Base-by-base conservation (phyloP, 139 green algal species). In the Volvox reticuliferus region DNA sequence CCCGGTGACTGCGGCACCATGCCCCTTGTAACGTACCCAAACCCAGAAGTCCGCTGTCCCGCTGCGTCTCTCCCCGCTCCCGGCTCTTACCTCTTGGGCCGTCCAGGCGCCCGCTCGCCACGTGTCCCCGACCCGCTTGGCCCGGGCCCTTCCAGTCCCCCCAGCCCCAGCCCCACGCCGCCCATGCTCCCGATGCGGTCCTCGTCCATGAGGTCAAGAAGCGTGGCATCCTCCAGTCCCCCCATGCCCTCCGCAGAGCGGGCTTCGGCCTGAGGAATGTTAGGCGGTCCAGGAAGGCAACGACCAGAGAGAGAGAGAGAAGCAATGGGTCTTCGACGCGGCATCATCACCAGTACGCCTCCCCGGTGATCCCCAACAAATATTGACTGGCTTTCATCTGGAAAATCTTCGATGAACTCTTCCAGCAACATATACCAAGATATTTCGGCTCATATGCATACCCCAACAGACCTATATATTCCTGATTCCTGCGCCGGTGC, bases 61-160 rank as follows among this genome's bases (percentile, higher is more conserved):
- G 24, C 44, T 69, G 6, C 79, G 0, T 14, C 22, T 36, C 79
- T 26, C 1, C 12, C 21, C 79, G 32, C 44, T 36, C 16, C 37
- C 79, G 37, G 6, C 80, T 26, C 83, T 81, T 71, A 89, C 83
- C 83, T 89, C 83, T 89, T 89, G 36, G 83, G 83, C 36, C 83
- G 83, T 0, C 83, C 83, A 22, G 83, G 36, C 35, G 67, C 83
- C 13, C 82, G 63, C 82, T 88, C 82, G 20, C 82, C 65, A 0
- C 82, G 63, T 18, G 75, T 61, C 30, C 35, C 50, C 79, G 79
- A 73, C 50, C 79, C 79, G 50, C 79, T 71, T n/a, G 79, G 50
- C 79, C 82, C 82, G 63, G 24, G 20, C 32, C 32, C 63, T 62
- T 88, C 82, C 82, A 65, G 9, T 13, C 62, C 55, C 17, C 63